A percentile compares a stretch with the other conserved stretches of the same genome.
Evolutionary conservation across 2,329 filamentous ascomycete species (phyloP).

Genomic region (Arthrobotrys iridis): DNA sequence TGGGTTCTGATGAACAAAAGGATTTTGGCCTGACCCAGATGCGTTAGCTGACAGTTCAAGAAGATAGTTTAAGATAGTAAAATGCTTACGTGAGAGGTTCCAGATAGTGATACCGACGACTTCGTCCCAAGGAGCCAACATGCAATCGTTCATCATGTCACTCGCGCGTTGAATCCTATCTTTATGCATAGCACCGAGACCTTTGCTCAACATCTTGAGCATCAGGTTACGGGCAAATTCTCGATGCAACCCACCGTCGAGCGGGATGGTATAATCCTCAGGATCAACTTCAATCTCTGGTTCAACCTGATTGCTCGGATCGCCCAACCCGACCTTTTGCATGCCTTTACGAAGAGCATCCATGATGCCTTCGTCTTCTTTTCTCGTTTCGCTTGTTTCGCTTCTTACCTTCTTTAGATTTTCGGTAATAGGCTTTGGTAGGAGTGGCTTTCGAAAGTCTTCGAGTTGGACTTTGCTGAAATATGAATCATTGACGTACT

Average conservation of each 20-base stretch:
- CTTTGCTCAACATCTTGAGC: slow-evolving; percentile 39
- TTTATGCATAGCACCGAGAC: slow-evolving; percentile 28
- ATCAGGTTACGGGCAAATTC: slow-evolving; percentile 27
- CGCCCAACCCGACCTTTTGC: background rate
- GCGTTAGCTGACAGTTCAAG: background rate
- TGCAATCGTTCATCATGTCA: slow-evolving; percentile 45
- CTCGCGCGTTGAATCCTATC: slow-evolving; percentile 33
- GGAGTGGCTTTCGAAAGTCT: background rate
- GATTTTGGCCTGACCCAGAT: slow-evolving; percentile 24
- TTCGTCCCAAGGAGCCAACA: slow-evolving; percentile 37
- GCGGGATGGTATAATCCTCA: slow-evolving; percentile 21
- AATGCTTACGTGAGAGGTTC: slow-evolving; percentile 32
- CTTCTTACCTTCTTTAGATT: background rate
- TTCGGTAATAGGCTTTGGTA: background rate
- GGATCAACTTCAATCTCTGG: background rate
- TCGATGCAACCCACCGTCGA: slow-evolving; percentile 25
- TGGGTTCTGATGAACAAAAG: slow-evolving; percentile 16
- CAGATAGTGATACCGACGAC: slow-evolving; percentile 18
- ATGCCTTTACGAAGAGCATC: slow-evolving; percentile 12
- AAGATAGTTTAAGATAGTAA: background rate
- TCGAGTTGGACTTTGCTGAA: background rate
- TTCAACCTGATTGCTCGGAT: background rate
- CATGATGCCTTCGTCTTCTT: slow-evolving; percentile 1
- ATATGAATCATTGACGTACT: background rate
- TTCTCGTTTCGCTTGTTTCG: background rate